Base-by-base conservation (phyloP, 2,329 filamentous ascomycete genomes). In the Alternaria gaisen region DNA sequence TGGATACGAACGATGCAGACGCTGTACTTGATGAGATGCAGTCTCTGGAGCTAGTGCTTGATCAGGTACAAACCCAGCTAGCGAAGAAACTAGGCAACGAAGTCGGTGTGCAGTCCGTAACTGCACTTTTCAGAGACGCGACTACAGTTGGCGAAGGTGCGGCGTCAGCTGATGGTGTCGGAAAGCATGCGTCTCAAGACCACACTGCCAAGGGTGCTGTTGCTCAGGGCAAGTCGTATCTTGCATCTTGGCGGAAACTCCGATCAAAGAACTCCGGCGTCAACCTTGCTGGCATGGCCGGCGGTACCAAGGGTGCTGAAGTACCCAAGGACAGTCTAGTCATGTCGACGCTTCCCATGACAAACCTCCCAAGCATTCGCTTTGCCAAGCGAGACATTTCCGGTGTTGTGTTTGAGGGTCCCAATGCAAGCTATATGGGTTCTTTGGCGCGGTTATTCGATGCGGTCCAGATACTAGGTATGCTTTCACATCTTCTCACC, bases 1-100 rank as follows among this genome's bases (percentile, higher is more conserved):
- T 97, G 1, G 93, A 99, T 71, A 95, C 91, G 0, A 90, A 88
- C 64, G 94, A 99, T 75, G 94, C 94, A 0, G 94, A 97, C 74
- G 92, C 93, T 0, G 89, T 98, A 20, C 84, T 97, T 16, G 93
- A 97, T 70, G 95, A 99, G 78, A 95, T 99, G 90, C 93, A 98
- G 76, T 85, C 88, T 2, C 84, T 99, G 5, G 95, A 99, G 78
- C 84, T 85, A 38, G 86, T 97, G 30, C 84, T 99, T 30, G 94
- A 98, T 73, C 91, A 94, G 75, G 91, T 94, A 0, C 94, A 97
- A 77, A 81, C 84, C 0, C 84, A 86, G 4, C 82, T 98, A 42
- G 82, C 87, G 5, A 94, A 96, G 75, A 97, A 93, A 73, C 86
- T 99, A 4, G 94, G 95, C n/a, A 92, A 85, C 72, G 95, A 99